These are phyloP conservation scores for Moesziomyces parantarcticus DNA, from an alignment of 1,284 basidiomycete genomes.

Conservation along the genomic window DNA sequence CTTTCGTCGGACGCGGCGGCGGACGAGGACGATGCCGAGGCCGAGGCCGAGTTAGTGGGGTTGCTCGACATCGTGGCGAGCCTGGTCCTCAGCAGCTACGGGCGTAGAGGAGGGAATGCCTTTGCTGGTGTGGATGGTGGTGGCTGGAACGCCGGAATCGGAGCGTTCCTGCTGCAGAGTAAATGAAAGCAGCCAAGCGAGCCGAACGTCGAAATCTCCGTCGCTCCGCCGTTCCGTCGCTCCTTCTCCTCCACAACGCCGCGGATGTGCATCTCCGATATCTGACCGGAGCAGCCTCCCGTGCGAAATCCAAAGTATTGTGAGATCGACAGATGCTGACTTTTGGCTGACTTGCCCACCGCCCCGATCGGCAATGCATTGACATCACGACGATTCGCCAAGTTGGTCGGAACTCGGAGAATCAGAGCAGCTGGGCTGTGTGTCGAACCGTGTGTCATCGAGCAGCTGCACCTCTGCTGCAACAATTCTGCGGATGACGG, in stretches of 20 bases:
- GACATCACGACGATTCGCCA: no score
- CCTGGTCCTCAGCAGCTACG: background rate
- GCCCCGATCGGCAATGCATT: conserved; percentile 40
- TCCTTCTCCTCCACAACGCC: background rate
- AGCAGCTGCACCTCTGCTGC: conserved; percentile 1
- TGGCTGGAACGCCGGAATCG: no score
- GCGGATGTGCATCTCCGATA: background rate
- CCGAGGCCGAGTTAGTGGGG: conserved; percentile 1
- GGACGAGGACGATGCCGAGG: conserved; percentile 6
- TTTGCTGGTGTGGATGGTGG: background rate
- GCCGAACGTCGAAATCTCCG: background rate
- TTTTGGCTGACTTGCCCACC: no score
- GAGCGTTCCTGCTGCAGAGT: no score
- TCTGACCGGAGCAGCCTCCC: background rate
- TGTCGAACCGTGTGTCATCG: conserved; percentile 33
- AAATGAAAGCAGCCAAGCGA: no score
- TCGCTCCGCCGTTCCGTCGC: no score
- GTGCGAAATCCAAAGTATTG: background rate
- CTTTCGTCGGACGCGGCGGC: conserved; percentile 11
- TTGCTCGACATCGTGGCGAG: conserved; percentile 11
- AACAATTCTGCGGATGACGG: no score
- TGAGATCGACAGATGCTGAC: conserved; percentile 1
- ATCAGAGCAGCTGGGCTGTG: background rate
- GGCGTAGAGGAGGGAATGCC: background rate
- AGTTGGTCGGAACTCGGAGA: background rate